Base-by-base conservation (phyloP, 2,329 filamentous ascomycete genomes). In the Colletotrichum tabaci region DNA sequence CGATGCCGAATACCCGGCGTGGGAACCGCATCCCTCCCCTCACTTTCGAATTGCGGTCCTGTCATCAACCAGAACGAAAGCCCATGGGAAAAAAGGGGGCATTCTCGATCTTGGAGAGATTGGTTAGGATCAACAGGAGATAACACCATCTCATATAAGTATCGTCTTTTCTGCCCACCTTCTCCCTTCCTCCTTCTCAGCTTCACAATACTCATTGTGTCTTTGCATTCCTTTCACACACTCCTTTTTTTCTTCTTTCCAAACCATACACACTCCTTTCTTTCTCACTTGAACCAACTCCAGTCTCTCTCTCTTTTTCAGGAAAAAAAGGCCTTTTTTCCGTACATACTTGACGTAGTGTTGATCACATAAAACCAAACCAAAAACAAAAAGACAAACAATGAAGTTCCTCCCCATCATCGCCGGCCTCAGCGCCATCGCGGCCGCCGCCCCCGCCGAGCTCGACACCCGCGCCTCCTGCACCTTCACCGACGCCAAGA, bases 401-500 rank as follows among this genome's bases (percentile, higher is more conserved):
- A 70, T 70, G 67, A 60, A 47, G 40, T 57, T 63, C 64, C 49
- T 74, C 38, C 30, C 66, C 53, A 44, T 71, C 52, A 26, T 77
- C 12, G 21, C 78, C 26, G 67, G 77, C 42, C 71, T 81, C 64
- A 69, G 75, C 49, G 76, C 79, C 71, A 69, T 80, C 26, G 74
- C 74, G 5, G 71, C 69, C 8, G 62, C 78, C 26, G 78, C 76
- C n/a, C 47, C 52, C 30, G 75, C 77, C 15, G 40, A 73, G 49
- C 52, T 75, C 40, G 73, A 76, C 57, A 65, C 66, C 60, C 61
- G 71, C 50, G 67, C 73, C 49, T 76, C 76, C 10, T 91, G 89
- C 80, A 90, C 87, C 16, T 89, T 91, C 77, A 88, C 84, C 55
- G 83, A 84, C 65, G 84, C 86, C 66, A 82, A 84, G 7, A 77